Conservation (phyloP, 129 eudicot genomes). For the Saussurea involucrata region DNA sequence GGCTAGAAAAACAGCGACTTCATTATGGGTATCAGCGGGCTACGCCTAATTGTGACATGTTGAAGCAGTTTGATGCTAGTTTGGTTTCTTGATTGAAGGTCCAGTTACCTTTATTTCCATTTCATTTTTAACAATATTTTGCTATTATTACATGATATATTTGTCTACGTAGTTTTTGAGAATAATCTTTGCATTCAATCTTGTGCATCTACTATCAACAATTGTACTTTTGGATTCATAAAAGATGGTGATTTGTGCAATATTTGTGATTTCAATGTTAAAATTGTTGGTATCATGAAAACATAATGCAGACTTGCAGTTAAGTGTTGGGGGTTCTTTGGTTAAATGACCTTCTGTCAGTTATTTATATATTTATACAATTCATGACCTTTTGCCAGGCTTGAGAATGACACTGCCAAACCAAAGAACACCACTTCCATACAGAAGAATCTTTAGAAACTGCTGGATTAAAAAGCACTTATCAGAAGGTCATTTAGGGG, state of each 20-base stretch:
- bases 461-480: background rate
- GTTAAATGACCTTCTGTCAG: background rate
- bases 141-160: background rate
- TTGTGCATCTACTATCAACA: slow-evolving; percentile 4
- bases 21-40: slow-evolving; percentile 56
- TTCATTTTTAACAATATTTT: background rate
- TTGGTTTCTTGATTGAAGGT: slow-evolving; percentile 41
- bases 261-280: background rate
- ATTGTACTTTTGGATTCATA: slow-evolving; percentile 10
- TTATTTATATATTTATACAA: too few species aligned
- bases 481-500: background rate
- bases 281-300: background rate
- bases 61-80: slow-evolving; percentile 36
- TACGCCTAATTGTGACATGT: slow-evolving; percentile 58
- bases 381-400: background rate
- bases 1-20: slow-evolving; percentile 61
- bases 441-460: background rate
- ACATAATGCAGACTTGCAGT: background rate
- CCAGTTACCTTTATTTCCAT: background rate
- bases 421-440: too few species aligned
- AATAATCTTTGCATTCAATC: slow-evolving; percentile 3
- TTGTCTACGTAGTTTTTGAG: slow-evolving; percentile 3
- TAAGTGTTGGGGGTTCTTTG: background rate
- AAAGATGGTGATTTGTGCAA: slow-evolving; percentile 17
- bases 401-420: background rate